phyloP scores from a whole-genome alignment of 805 yeast genomes.

The Cyberlindnera xylosilytica region DNA sequence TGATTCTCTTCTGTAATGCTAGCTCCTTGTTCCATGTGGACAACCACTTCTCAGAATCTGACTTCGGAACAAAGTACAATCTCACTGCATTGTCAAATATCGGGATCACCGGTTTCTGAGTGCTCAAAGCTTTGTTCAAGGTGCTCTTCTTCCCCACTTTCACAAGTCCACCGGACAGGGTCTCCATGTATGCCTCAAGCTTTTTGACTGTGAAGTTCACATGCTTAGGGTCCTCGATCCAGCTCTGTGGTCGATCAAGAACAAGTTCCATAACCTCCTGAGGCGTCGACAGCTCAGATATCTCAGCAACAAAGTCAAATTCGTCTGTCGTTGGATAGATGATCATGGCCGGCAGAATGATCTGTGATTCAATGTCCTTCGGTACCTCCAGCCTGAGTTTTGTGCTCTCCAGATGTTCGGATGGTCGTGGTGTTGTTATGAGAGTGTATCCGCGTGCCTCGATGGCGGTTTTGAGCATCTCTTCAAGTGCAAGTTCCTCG shows the following conservation, averaged over 20 bases:
- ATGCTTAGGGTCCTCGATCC: conserved; percentile 62
- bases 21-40: conserved; percentile 58
- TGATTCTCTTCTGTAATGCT: conserved; percentile 48
- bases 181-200: conserved; percentile 77
- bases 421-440: conserved; percentile 49
- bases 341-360: conserved; percentile 77
- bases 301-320: conserved; percentile 75
- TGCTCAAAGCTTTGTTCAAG: conserved; percentile 59
- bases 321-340: conserved; percentile 82
- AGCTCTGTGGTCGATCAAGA: conserved; percentile 62
- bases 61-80: conserved; percentile 76
- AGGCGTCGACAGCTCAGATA: conserved; percentile 71
- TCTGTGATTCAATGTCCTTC: conserved; percentile 67
- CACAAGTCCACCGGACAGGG: conserved; percentile 77
- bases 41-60: conserved; percentile 63
- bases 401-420: conserved; percentile 53
- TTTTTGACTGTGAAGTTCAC: conserved; percentile 53
- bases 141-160: conserved; percentile 78
- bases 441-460: conserved; percentile 53
- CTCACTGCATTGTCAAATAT: conserved; percentile 71
- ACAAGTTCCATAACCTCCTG: conserved; percentile 58
- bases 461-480: conserved; percentile 56
- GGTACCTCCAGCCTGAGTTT: conserved; percentile 59
- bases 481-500: conserved; percentile 38
- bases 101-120: conserved; percentile 64